Evolutionary conservation across 805 yeast species (phyloP).

Genomic region (Saturnispora ahearnii): DNA sequence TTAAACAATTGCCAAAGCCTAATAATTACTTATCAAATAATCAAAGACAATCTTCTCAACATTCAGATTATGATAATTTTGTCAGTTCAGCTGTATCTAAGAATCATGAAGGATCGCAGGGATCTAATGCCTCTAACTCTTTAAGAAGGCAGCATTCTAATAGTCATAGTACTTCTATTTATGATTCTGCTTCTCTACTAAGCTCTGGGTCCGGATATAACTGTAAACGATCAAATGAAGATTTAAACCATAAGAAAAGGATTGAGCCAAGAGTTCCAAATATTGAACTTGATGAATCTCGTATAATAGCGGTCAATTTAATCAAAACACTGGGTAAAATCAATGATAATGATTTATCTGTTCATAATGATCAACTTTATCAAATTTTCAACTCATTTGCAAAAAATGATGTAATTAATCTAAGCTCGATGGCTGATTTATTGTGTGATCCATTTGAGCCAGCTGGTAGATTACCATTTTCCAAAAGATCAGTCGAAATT

Average conservation of each 20-base stretch:
- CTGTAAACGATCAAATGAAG: neutral
- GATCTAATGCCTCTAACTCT: neutral
- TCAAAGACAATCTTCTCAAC: neutral
- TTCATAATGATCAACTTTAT: constrained; percentile 18
- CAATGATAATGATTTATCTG: constrained; percentile 15
- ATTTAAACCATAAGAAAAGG: neutral
- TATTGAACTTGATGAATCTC: constrained; percentile 8
- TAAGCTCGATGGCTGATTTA: constrained; percentile 13
- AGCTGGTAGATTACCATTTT: constrained; percentile 13
- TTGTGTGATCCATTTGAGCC: constrained; percentile 20
- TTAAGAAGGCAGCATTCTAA: neutral
- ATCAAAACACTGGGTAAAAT: constrained; percentile 12
- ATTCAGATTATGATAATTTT: constrained; percentile 5
- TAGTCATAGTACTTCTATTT: constrained; percentile 1
- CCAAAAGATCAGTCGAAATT: constrained; percentile 13
- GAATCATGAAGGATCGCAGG: constrained; percentile 1
- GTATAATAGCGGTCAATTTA: constrained; percentile 8
- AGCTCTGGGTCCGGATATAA: constrained; percentile 2
- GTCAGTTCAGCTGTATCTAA: constrained; percentile 2
- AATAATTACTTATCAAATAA: neutral
- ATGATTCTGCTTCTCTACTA: constrained; percentile 3
- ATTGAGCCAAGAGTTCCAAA: constrained; percentile 16
- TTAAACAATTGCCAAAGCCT: neutral
- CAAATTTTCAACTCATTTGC: constrained; percentile 15
- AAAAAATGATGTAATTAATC: constrained; percentile 12